These are phyloP conservation scores for Pseudotsuga menziesii DNA, from an alignment of 75 land plant genomes.

Conservation along the genomic window DNA sequence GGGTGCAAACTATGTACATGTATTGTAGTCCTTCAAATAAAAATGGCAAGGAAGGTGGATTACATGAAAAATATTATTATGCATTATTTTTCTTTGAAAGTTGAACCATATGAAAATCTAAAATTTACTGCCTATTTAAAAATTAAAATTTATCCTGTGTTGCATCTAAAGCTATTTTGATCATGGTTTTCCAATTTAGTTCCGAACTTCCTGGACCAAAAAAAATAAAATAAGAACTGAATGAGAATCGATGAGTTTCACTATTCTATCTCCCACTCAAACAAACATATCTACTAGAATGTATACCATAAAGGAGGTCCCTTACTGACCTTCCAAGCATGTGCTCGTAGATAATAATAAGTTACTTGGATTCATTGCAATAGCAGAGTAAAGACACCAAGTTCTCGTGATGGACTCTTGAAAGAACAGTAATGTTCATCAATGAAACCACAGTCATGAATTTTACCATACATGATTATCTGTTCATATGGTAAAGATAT, in stretches of 20 bases:
- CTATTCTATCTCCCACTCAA: background rate
- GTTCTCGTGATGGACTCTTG: slow-evolving; percentile 23
- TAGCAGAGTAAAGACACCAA: slow-evolving; percentile 27
- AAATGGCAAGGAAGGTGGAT: too few relatives aligned
- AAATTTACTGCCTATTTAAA: too few relatives aligned
- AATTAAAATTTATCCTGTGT: too few relatives aligned
- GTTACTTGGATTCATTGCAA: slow-evolving; percentile 26
- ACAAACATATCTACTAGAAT: too few relatives aligned
- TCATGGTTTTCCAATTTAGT: background rate
- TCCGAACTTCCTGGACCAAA: too few relatives aligned
- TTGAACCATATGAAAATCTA: too few relatives aligned
- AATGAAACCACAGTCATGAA: background rate
- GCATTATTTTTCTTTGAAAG: too few relatives aligned
- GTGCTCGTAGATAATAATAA: slow-evolving; percentile 27
- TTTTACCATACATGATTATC: too few relatives aligned
- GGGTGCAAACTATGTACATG: background rate
- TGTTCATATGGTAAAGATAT: too few relatives aligned
- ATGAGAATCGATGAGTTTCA: too few relatives aligned
- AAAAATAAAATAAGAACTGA: too few relatives aligned
- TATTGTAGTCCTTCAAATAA: background rate
- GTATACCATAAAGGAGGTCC: slow-evolving; percentile 40
- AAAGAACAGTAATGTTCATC: slow-evolving; percentile 1
- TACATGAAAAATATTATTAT: too few relatives aligned
- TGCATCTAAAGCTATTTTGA: background rate
- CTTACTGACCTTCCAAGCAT: slow-evolving; percentile 24